Percentiles rank a stretch among this genome's conserved stretches.
These are phyloP conservation scores for Rhododendron mucronatum DNA, from an alignment of 148 eudicot species.

Conservation along the genomic window DNA sequence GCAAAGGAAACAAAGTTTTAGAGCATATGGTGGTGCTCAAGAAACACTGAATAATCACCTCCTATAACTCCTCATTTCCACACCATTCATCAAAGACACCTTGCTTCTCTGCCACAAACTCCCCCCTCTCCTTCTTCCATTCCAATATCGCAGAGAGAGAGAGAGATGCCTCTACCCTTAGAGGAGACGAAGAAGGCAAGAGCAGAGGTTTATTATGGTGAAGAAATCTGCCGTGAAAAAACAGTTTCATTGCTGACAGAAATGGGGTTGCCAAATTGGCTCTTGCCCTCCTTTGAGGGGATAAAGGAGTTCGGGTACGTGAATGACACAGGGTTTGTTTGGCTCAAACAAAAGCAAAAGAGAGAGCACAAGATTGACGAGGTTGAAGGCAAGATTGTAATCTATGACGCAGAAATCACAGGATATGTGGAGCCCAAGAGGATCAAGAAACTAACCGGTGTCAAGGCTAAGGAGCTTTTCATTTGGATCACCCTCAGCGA, in stretches of 20 bases:
- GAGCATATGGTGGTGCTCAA: background rate
- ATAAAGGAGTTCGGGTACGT: slow-evolving; percentile 6
- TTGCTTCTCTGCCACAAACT: background rate
- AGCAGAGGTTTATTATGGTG: slow-evolving; percentile 1
- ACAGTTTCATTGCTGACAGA: slow-evolving; percentile 5
- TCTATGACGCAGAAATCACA: background rate
- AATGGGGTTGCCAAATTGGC: slow-evolving; percentile 8
- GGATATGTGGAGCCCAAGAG: background rate
- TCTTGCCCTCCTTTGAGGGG: background rate
- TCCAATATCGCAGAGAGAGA: background rate
- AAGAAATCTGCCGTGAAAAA: slow-evolving; percentile 3
- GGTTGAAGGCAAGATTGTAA: background rate
- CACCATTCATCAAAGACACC: background rate
- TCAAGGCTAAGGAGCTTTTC: slow-evolving; percentile 8
- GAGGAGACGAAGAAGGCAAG: background rate
- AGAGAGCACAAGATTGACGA: background rate
- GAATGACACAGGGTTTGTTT: slow-evolving; percentile 1
- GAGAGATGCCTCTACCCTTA: background rate
- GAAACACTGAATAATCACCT: background rate
- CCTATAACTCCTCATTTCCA: background rate
- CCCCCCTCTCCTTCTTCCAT: background rate
- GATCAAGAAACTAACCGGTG: slow-evolving; percentile 1
- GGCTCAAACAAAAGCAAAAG: slow-evolving; percentile 3
- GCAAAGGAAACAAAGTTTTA: background rate
- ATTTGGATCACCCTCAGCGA: slow-evolving; percentile 6